Evolutionary conservation across 2,329 filamentous ascomycete genomes (phyloP), one percentile per base, ranked within the genome.

Genomic region (Gremmenia infestans): DNA sequence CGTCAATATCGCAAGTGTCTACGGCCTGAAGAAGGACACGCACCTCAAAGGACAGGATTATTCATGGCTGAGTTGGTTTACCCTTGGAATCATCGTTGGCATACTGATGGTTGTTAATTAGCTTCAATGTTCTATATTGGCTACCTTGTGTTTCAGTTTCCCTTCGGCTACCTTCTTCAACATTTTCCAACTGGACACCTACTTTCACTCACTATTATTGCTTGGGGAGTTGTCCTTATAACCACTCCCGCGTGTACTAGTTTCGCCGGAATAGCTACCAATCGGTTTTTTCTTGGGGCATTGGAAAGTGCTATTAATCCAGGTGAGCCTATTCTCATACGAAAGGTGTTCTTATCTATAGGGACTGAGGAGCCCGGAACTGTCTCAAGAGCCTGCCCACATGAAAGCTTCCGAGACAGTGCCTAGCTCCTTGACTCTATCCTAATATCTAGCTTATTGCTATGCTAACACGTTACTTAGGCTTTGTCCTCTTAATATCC

Each of bases 21-120:
- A 75, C 59, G 77, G 77, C 0, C 65, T 80, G 7, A 68, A 75
- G 40, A 65, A 75, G 37, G 77, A 73, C 0, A 77, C 75, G 0
- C 67, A 79, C 46, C 69, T 82, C 4, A 62, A 71, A 9, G 74
- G 75, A 7, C 71, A 78, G 56, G 71, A 81, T 50, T 82, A 79
- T 60, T 57, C 57, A 19, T 59, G 55, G 54, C 43, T 59, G 17
- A 42, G 57, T 51, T 40, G 28, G 40, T 40, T 47, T 28, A 36
- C 32, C 60, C 67, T 68, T 61, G 28, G n/a, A 6, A 32, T 8
- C 5, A 15, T 15, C 28, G 32, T 49, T 11, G n/a, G 17, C 17
- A 39, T 17, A 9, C n/a, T 54, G 15, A 43, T 28, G 15, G 77
- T 58, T 72, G 74, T 59, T 76, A 74, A 73, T 36, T 39, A 46